Conservation (phyloP, 345 rosid species). For the Gossypium mustelinum region DNA sequence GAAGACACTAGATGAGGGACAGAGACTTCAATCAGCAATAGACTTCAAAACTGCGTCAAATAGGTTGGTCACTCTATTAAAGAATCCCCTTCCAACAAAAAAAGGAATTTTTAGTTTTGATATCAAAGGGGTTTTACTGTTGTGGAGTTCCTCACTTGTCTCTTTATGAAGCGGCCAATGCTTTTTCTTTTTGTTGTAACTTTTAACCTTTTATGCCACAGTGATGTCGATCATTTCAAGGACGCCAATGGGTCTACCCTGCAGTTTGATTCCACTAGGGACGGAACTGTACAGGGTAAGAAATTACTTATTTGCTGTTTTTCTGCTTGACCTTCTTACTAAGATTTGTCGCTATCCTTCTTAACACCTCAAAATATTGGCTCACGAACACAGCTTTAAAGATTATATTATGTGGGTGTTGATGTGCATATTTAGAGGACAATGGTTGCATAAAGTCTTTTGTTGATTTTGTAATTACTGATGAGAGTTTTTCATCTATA, state of each 20-base stretch:
- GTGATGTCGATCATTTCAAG: slow-evolving; percentile 14
- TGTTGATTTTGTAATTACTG: not conserved
- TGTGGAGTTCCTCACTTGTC: not conserved
- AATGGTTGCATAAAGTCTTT: not conserved
- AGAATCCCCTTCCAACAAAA: not conserved
- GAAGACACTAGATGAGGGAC: slow-evolving; percentile 2
- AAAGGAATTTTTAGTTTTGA: not conserved
- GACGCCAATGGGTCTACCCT: slow-evolving; percentile 19
- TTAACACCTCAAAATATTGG: not conserved
- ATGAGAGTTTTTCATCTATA: slow-evolving; percentile 26
- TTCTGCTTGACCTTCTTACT: not conserved
- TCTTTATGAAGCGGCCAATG: not conserved
- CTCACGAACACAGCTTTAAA: not conserved
- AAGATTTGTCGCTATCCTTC: not conserved
- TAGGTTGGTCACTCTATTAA: slow-evolving; percentile 22
- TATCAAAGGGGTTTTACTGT: not conserved
- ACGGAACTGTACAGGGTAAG: slow-evolving; percentile 30
- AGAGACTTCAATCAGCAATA: slow-evolving; percentile 25
- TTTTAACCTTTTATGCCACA: slow-evolving; percentile 15
- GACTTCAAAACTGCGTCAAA: slow-evolving; percentile 17
- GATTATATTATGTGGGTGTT: not conserved
- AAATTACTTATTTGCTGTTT: slow-evolving; percentile 3
- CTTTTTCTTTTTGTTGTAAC: not conserved
- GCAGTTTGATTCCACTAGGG: slow-evolving; percentile 16
- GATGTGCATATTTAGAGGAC: not conserved